Conservation (phyloP, 2,329 filamentous ascomycete species). For the Dactylonectria macrodidyma region DNA sequence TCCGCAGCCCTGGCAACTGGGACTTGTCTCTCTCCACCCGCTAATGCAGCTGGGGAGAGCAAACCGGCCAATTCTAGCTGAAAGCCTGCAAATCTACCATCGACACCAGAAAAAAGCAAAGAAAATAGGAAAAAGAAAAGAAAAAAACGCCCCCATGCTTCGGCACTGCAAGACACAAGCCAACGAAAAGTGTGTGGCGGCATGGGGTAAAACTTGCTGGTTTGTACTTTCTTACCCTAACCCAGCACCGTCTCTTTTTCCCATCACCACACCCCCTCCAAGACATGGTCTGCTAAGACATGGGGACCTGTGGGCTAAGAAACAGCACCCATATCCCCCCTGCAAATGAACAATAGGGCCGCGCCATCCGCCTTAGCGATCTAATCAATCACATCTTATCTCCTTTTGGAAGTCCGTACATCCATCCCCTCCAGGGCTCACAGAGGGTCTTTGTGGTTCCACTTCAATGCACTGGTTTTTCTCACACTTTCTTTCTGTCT, state of each 20-base stretch:
- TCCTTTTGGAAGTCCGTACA: conserved; percentile 5
- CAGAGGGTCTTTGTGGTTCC: background rate
- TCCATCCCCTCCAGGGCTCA: background rate
- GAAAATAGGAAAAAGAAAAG: background rate
- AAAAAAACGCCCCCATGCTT: background rate
- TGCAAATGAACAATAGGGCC: background rate
- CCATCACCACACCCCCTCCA: too few relatives aligned
- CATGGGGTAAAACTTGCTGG: too few relatives aligned
- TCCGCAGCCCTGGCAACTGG: background rate
- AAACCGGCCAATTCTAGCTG: background rate
- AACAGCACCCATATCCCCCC: background rate
- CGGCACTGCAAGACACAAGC: background rate
- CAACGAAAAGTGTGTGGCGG: too few relatives aligned
- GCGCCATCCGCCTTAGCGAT: conserved; percentile 21
- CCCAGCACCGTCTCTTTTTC: background rate
- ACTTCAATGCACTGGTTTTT: background rate
- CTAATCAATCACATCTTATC: conserved; percentile 48
- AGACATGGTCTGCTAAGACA: background rate
- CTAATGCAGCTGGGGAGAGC: background rate
- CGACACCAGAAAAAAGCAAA: background rate
- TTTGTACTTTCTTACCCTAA: background rate
- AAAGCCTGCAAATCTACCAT: background rate
- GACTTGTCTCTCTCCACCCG: background rate
- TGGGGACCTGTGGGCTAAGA: too few relatives aligned
- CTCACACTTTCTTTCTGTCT: too few relatives aligned